phyloP scores from a whole-genome alignment of 1,139 yeast genomes.

The Kodamaea arcana region DNA sequence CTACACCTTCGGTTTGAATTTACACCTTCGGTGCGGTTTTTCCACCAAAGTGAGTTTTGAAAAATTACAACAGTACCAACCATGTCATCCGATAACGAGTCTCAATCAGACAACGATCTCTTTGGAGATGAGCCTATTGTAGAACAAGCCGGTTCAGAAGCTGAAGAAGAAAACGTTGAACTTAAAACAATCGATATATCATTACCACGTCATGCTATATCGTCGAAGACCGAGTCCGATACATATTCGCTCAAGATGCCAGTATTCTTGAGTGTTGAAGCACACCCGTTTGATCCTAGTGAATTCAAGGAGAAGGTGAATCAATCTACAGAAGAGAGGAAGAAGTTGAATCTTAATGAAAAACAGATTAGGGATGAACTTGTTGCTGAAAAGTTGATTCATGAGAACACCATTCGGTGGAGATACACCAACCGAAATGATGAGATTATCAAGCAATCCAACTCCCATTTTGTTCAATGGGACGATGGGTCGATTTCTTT shows the following conservation, averaged over 20 bases:
- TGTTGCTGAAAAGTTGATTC: constrained; percentile 50
- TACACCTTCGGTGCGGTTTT: no score
- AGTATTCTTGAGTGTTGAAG: constrained; percentile 74
- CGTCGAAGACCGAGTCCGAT: constrained; percentile 38
- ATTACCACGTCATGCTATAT: constrained; percentile 69
- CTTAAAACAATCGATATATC: constrained; percentile 56
- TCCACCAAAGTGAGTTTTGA: no score
- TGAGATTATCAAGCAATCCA: constrained; percentile 74
- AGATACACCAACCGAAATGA: constrained; percentile 70
- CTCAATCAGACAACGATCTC: constrained; percentile 32
- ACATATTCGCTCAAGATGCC: constrained; percentile 70
- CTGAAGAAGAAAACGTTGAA: constrained; percentile 26
- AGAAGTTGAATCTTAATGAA: constrained; percentile 26
- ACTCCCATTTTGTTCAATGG: constrained; percentile 90
- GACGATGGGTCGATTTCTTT: constrained; percentile 85
- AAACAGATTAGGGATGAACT: constrained; percentile 42
- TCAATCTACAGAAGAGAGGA: constrained; percentile 44
- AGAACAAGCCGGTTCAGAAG: constrained; percentile 1
- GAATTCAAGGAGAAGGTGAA: constrained; percentile 56
- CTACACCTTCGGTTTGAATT: no score
- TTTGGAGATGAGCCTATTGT: constrained; percentile 35
- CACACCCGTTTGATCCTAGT: constrained; percentile 81
- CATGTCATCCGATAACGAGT: constrained; percentile 17
- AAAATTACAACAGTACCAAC: no score
- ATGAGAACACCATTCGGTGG: constrained; percentile 90